These are phyloP conservation scores for Clarireedia homoeocarpa DNA, from an alignment of 2,329 filamentous ascomycete genomes.

Conservation along the genomic window DNA sequence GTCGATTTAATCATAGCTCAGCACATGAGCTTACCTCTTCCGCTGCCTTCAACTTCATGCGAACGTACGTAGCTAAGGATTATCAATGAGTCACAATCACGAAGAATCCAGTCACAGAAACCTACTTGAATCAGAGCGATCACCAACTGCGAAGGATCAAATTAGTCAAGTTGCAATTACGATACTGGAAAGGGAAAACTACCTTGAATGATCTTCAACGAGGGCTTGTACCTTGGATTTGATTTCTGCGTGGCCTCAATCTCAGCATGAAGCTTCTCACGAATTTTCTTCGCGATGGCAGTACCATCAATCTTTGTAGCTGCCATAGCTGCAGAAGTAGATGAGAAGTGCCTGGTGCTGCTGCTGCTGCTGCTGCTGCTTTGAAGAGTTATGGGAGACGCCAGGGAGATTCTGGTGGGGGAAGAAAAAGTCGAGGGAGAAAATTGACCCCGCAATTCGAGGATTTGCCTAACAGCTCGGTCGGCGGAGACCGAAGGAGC, in stretches of 20 bases:
- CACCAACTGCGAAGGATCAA: slow-evolving; percentile 57
- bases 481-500: slow-evolving; percentile 11
- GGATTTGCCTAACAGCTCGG: slow-evolving; percentile 7
- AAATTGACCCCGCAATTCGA: slow-evolving; percentile 22
- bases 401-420: slow-evolving; percentile 14
- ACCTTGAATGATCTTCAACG: slow-evolving; percentile 93
- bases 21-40: slow-evolving; percentile 56
- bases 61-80: slow-evolving; percentile 80
- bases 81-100: not conserved
- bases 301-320: slow-evolving; percentile 93
- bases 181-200: slow-evolving; percentile 8
- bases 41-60: slow-evolving; percentile 98
- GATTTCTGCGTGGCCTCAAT: slow-evolving; percentile 72
- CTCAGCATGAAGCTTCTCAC: slow-evolving; percentile 70
- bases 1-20: no score
- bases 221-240: slow-evolving; percentile 84
- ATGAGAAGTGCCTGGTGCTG: slow-evolving; percentile 35
- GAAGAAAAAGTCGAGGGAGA: slow-evolving; percentile 12
- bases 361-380: slow-evolving; percentile 8
- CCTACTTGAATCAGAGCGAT: slow-evolving; percentile 86
- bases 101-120: slow-evolving; percentile 13
- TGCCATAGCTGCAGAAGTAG: slow-evolving; percentile 60
- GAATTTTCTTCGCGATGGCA: slow-evolving; percentile 86
- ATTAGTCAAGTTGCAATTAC: slow-evolving; percentile 12
- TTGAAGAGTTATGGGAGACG: not conserved